Base-by-base conservation (phyloP, 768 basidiomycete species). In the Exidia glandulosa region DNA sequence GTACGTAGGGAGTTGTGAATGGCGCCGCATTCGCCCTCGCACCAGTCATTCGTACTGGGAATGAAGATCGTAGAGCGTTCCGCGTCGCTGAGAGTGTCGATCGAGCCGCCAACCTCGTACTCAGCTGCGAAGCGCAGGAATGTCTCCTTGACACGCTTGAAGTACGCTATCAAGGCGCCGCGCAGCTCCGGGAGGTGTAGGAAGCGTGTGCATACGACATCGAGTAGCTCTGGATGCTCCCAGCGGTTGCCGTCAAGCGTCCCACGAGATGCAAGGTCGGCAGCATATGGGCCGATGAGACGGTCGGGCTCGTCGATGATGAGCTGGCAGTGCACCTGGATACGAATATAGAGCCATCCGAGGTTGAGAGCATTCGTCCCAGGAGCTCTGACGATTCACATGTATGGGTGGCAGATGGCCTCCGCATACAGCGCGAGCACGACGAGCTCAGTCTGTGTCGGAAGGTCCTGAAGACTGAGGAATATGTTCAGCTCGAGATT, bases 401-500 rank as follows among this genome's bases (percentile, higher is more conserved):
- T 63, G 59, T 72, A 72, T 9, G 66, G 68, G 60, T 63, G 66
- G 12, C 66, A 68, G 5, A 72, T 60, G 0, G 64, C 59, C 0
- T 58, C 37, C 3, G 63, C 64, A 50, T 71, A 71, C 1, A 70
- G 50, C 4, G 62, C 52, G 30, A 68, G 54, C 7, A 63, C 67
- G 13, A 63, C 63, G 2, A 71, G 57, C 45, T 71, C 69, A 2
- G 64, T 62, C n/a, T 65, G 48, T 0, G 65, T 71, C 2, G 59
- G 59, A 12, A 57, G 34, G 52, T 66, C 66, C 2, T 62, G 30
- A 1, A 72, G 60, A 27, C 62, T 68, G 4, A 32, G 64, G 34
- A 58, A 60, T 10, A 69, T 48, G 60, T 72, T 72, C 32, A 59
- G 29, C 48, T 73, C 68, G 57, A 73, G 66, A 55, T 73, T 65